phyloP scores from a whole-genome alignment of 1,284 basidiomycete genomes.

The Phlebopus sp. region DNA sequence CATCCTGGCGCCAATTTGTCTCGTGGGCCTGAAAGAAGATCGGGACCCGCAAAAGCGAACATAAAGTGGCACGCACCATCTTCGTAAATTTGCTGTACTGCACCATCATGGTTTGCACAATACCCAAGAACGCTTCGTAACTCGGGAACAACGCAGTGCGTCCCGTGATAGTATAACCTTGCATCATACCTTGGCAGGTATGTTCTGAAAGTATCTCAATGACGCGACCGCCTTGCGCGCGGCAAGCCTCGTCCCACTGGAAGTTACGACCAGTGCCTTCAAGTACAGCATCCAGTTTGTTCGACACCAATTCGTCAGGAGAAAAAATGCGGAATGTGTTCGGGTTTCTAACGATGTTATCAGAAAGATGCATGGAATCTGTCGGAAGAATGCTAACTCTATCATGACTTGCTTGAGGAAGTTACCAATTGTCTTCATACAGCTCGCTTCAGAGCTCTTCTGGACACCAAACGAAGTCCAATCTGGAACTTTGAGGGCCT shows the following conservation, averaged over 20 bases:
- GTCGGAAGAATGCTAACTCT: constrained; percentile 36
- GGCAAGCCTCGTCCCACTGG: constrained; percentile 72
- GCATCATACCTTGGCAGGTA: constrained; percentile 84
- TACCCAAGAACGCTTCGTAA: constrained; percentile 86
- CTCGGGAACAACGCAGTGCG: constrained; percentile 83
- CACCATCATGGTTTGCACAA: constrained; percentile 75
- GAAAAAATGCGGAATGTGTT: constrained; percentile 83
- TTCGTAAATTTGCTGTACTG: constrained; percentile 88
- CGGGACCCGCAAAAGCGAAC: background rate
- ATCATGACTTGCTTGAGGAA: constrained; percentile 59
- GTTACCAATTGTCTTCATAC: constrained; percentile 74
- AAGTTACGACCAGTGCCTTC: constrained; percentile 68
- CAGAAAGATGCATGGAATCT: background rate
- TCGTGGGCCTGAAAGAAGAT: constrained; percentile 48
- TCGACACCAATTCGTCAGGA: constrained; percentile 88
- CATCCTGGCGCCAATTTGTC: constrained; percentile 70
- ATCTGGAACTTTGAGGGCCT: constrained; percentile 59
- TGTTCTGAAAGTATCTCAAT: constrained; percentile 89
- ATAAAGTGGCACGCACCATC: constrained; percentile 44
- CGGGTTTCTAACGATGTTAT: constrained; percentile 52
- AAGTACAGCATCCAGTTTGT: constrained; percentile 82
- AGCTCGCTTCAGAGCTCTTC: constrained; percentile 60
- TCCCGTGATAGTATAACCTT: constrained; percentile 82
- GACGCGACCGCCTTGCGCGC: constrained; percentile 71
- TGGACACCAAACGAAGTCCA: constrained; percentile 59